phyloP scores from a whole-genome alignment of 305 asterid species.

The Solanum hybrid region DNA sequence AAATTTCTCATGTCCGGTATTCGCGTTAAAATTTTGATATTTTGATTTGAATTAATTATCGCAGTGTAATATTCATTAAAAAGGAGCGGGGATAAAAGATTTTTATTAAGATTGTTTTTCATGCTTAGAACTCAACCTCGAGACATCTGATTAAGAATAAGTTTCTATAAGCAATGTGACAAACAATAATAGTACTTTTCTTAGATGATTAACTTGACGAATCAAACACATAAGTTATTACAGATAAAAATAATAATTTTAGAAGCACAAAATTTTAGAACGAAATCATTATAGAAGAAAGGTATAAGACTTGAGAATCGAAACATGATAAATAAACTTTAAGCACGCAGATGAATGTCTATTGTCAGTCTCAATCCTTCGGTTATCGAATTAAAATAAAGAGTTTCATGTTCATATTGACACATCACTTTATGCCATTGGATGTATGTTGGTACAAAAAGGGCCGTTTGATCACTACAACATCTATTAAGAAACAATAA shows the following conservation, averaged over 20 bases:
- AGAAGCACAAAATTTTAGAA: background rate
- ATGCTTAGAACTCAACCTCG: background rate
- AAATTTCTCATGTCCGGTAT: background rate
- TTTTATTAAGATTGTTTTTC: background rate
- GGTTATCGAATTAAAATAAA: background rate
- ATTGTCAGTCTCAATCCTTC: background rate
- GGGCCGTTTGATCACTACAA: background rate
- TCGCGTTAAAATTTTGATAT: background rate
- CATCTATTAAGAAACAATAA: background rate
- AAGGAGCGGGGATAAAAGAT: background rate
- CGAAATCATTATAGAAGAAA: background rate
- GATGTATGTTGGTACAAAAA: background rate
- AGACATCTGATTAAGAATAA: background rate
- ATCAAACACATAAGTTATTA: background rate
- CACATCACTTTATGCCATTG: background rate
- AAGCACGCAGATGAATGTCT: background rate
- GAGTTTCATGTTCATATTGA: background rate
- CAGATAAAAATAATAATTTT: background rate
- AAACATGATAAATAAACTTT: background rate
- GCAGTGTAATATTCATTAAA: background rate
- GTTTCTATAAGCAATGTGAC: background rate
- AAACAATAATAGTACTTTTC: background rate
- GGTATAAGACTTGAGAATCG: background rate
- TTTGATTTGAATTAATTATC: background rate
- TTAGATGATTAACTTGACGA: background rate